Conservation (phyloP, 441 rosid genomes). For the Populus tomentosa region DNA sequence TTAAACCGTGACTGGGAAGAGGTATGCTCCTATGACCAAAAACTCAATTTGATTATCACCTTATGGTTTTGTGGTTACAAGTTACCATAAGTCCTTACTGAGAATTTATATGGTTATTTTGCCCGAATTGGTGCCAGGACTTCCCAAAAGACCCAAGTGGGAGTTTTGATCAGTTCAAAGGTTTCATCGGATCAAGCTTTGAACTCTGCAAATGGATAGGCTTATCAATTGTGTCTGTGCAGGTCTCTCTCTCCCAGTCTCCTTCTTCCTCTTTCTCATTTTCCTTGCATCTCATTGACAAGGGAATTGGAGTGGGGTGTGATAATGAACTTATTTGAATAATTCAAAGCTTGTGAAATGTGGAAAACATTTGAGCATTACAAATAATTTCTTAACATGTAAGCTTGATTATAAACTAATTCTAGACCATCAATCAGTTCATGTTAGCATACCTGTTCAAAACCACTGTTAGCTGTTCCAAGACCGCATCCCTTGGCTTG, state of each 20-base stretch:
- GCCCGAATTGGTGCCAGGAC: conserved; percentile 46
- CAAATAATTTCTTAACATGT: not conserved
- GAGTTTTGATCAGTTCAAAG: conserved; percentile 54
- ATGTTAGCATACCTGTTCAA: not conserved
- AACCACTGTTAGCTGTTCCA: not conserved
- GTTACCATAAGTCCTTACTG: not conserved
- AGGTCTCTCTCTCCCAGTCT: conserved; percentile 40
- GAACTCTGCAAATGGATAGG: conserved; percentile 84
- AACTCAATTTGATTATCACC: not conserved
- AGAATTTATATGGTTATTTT: conserved; percentile 4
- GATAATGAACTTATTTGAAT: not conserved
- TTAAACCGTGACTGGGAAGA: conserved; percentile 78
- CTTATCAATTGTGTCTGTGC: conserved; percentile 56
- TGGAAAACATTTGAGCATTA: not conserved
- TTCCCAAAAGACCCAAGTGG: conserved; percentile 82
- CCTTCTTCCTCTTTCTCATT: not conserved
- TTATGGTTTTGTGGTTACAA: not conserved
- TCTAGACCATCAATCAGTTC: not conserved
- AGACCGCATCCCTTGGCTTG: not conserved
- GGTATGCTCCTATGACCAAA: conserved; percentile 31
- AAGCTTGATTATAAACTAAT: not conserved
- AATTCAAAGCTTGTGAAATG: not conserved
- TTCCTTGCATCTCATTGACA: not conserved
- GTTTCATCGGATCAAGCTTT: conserved; percentile 60
- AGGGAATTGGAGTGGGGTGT: not conserved